These are phyloP conservation scores for Auxenochlorella pyrenoidosa DNA, from an alignment of 139 green algal genomes.

Conservation along the genomic window DNA sequence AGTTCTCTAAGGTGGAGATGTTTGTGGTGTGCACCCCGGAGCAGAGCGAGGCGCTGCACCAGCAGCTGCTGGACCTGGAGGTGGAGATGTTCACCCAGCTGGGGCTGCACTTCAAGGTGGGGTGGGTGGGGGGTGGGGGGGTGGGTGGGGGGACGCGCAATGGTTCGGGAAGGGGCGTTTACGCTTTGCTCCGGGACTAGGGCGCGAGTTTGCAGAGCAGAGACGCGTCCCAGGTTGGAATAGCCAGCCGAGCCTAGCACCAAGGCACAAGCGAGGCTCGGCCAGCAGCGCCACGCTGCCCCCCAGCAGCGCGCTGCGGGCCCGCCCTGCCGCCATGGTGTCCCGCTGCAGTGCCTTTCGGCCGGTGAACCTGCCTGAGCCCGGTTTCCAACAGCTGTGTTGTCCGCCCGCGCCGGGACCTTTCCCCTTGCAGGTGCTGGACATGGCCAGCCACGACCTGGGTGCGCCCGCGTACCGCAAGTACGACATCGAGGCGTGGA, in stretches of 20 bases:
- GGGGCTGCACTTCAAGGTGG: constrained; percentile 96
- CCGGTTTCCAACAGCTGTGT: no score
- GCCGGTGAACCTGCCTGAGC: no score
- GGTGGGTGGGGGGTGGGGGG: neutral
- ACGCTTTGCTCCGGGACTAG: no score
- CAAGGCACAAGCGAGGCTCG: no score
- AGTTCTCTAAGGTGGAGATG: constrained; percentile 99
- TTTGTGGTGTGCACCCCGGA: constrained; percentile 94
- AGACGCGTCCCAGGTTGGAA: no score
- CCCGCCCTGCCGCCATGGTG: no score
- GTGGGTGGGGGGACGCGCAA: neutral
- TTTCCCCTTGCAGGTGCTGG: constrained; percentile 85
- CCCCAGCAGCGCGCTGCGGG: no score
- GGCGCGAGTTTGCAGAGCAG: no score
- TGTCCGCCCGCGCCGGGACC: no score
- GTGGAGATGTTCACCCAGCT: constrained; percentile 90
- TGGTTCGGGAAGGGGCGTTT: neutral
- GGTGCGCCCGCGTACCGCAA: constrained; percentile 97
- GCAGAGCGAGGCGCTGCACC: constrained; percentile 89
- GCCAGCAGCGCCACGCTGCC: no score
- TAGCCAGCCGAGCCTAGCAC: no score
- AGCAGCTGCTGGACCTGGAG: constrained; percentile 88
- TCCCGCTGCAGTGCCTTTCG: no score
- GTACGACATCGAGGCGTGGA: constrained; percentile 99
- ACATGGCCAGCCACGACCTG: constrained; percentile 97